A percentile compares a stretch with the other conserved stretches of the same genome.
Conservation (phyloP, 176 grass and related monocot species). For the Oryza punctata region DNA sequence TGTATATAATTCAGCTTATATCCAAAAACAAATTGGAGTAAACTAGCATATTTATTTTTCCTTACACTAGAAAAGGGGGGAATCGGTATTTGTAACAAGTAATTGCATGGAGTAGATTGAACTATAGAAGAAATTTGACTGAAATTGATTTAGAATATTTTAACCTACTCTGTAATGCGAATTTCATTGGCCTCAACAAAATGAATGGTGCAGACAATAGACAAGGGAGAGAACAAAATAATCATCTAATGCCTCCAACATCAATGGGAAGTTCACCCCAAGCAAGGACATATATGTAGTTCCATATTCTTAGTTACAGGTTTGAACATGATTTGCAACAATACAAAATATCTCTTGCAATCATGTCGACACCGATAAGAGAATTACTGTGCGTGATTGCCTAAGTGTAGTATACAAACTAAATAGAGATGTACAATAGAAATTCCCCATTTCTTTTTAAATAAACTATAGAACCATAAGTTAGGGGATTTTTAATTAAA, state of each 20-base stretch:
- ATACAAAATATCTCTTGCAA: neutral
- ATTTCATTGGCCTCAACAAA: neutral
- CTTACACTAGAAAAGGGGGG: neutral
- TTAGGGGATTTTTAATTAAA: neutral
- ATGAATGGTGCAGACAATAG: neutral
- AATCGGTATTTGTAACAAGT: neutral
- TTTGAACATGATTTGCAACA: neutral
- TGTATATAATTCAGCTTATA: neutral
- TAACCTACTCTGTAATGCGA: neutral
- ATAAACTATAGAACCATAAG: neutral
- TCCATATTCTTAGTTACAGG: neutral
- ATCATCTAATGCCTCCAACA: neutral
- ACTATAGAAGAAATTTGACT: neutral
- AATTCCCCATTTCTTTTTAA: neutral
- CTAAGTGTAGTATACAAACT: neutral
- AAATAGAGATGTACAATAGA: neutral
- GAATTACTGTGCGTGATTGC: neutral
- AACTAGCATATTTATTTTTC: neutral
- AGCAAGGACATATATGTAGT: neutral
- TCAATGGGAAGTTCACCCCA: constrained; percentile 11
- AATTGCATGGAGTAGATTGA: neutral
- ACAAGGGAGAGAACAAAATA: neutral
- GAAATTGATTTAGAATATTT: constrained; percentile 1
- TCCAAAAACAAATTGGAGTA: constrained; percentile 5
- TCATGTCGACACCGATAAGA: neutral